Evolutionary conservation across 352 stramenopile genomes (phyloP), one percentile per base, ranked within the genome.

Genomic region (Globisporangium iwayamae): DNA sequence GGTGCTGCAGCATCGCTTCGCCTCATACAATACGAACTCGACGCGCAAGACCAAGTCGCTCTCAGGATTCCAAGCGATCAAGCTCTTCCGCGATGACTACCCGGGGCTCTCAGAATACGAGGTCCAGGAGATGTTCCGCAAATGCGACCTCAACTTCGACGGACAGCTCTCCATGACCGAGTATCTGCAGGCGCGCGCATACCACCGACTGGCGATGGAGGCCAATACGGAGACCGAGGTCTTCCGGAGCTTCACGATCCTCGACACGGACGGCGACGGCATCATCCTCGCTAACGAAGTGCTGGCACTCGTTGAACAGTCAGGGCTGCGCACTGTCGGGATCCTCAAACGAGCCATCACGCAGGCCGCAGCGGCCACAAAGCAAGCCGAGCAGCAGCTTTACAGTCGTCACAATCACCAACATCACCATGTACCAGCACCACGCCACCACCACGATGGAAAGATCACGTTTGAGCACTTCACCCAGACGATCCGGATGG

Each of bases 391-490:
- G 34, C 28, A 58, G 28, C 43, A 22, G 58, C 36, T 41, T n/a
- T 25, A 28, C 36, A 28, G 25, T 28, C 25, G 25, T 10, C 54
- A n/a, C 11, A 38, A 47, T 30, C 50, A n/a, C 20, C 46, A 39
- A 2, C 47, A 34, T 32, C 39, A 36, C 32, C 32, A 11, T 22
- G 28, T 57, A 16, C n/a, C 47, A 57, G 10, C n/a, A 25, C 7
- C 47, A 59, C 46, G 16, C 1, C 43, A 28, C 46, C 25, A 25
- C 47, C 69, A 71, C 8, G 71, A 78, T 28, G 81, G 81, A 8
- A 78, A 90, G 58, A 89, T 92, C 72, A 89, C 79, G 5, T 87
- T 90, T 43, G 72, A 81, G 32, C 69, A 87, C 39, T 92, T 92
- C 36, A 73, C 69, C 14, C 32, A 47, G 28, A 80, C 81, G 2